Percentiles rank a stretch among this genome's conserved stretches.
phyloP scores from a whole-genome alignment of 139 green algal species.

The Eudorina sp. region DNA sequence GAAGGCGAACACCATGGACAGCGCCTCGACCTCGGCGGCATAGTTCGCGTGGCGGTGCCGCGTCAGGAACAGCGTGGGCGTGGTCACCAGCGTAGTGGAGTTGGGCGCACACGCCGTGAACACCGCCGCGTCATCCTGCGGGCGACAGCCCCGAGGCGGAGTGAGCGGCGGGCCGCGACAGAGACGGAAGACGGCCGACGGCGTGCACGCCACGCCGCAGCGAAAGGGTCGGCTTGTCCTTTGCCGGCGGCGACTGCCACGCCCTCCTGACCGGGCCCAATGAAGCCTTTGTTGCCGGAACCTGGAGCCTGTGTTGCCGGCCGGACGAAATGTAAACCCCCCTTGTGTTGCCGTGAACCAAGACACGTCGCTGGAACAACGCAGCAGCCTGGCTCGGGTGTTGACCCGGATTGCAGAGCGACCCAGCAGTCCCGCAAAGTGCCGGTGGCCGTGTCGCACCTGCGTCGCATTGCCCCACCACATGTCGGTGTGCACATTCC shows the following conservation, averaged over 20 bases:
- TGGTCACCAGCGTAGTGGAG: not conserved
- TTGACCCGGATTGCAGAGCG: too few species aligned
- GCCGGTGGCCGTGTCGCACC: not conserved
- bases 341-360: not conserved
- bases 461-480: conserved; percentile 44
- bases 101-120: not conserved
- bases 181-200: too few species aligned
- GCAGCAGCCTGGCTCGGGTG: too few species aligned
- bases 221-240: too few species aligned
- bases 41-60: conserved; percentile 49
- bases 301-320: too few species aligned
- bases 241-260: too few species aligned
- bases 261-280: too few species aligned
- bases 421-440: too few species aligned
- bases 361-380: too few species aligned
- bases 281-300: too few species aligned
- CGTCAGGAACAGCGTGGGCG: conserved; percentile 44
- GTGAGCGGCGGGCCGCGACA: not conserved
- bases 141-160: not conserved
- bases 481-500: not conserved
- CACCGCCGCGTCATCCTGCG: conserved; percentile 12
- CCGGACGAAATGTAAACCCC: too few species aligned
- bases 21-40: conserved; percentile 34
- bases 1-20: conserved; percentile 37
- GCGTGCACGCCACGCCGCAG: too few species aligned